Evolutionary conservation across 2,329 filamentous ascomycete genomes (phyloP).

Genomic region (Colletotrichum orbiculare): DNA sequence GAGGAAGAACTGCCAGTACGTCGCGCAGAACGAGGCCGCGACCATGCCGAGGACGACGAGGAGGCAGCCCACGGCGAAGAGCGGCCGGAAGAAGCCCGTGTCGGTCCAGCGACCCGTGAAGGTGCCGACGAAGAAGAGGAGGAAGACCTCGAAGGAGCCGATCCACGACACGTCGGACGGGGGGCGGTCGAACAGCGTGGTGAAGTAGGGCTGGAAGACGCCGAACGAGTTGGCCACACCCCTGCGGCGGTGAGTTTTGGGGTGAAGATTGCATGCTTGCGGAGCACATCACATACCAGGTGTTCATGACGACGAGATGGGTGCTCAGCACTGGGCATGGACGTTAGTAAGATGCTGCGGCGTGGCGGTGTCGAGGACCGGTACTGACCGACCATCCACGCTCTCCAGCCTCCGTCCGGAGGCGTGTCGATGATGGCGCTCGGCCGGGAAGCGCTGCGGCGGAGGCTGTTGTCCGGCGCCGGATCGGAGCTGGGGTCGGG

Average conservation of each 20-base stretch:
- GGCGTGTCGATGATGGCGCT: constrained; percentile 58
- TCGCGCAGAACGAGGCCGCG: constrained; percentile 52
- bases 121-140: constrained; percentile 66
- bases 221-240: constrained; percentile 67
- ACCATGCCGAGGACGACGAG: constrained; percentile 61
- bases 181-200: constrained; percentile 48
- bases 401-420: constrained; percentile 60
- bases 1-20: constrained; percentile 67
- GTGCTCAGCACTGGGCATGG: constrained; percentile 46
- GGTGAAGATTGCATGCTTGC: too few species aligned
- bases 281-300: constrained; percentile 49
- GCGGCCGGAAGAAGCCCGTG: constrained; percentile 61
- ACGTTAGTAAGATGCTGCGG: background rate
- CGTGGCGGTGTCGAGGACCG: background rate
- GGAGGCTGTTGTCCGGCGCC: constrained; percentile 41
- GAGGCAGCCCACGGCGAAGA: constrained; percentile 52
- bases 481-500: background rate
- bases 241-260: constrained; percentile 41
- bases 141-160: constrained; percentile 64
- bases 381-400: constrained; percentile 58
- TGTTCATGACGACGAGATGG: constrained; percentile 62
- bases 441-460: constrained; percentile 52
- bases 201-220: constrained; percentile 65
- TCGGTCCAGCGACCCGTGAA: constrained; percentile 65
- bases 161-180: constrained; percentile 65